Evolutionary conservation across 805 yeast genomes (phyloP).

Genomic region (Candida railenensis): DNA sequence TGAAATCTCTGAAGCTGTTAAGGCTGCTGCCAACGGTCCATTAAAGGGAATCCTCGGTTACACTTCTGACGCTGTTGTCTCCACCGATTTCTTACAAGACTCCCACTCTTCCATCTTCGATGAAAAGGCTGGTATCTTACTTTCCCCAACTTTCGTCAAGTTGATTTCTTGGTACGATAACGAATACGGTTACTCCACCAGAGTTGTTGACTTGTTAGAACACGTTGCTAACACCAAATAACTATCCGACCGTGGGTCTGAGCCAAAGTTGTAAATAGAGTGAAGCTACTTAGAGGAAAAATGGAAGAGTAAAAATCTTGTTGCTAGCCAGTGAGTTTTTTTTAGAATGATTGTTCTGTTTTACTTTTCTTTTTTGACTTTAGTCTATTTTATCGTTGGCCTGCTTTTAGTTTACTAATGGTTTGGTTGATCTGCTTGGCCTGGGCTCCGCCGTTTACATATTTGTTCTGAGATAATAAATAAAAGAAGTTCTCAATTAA

Average conservation of each 20-base stretch:
- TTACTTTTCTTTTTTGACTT: not conserved
- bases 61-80: constrained; percentile 92
- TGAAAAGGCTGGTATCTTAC: constrained; percentile 85
- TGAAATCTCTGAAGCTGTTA: constrained; percentile 74
- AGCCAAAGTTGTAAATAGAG: constrained; percentile 5
- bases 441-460: not conserved
- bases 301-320: not conserved
- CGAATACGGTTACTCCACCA: constrained; percentile 94
- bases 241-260: constrained; percentile 13
- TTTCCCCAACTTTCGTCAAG: constrained; percentile 87
- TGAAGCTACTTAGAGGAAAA: not conserved
- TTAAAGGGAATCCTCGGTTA: constrained; percentile 83
- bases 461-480: not conserved
- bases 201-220: constrained; percentile 88
- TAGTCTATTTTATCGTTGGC: not conserved
- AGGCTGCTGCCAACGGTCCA: constrained; percentile 74
- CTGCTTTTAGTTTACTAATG: not conserved
- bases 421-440: not conserved
- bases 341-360: not conserved
- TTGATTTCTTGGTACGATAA: constrained; percentile 94
- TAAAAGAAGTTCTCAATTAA: not conserved
- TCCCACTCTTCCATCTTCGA: constrained; percentile 85
- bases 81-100: constrained; percentile 85
- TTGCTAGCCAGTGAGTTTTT: not conserved
- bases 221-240: constrained; percentile 60